Conservation (phyloP, 1,139 yeast genomes). For the Debaryomyces coudertii region DNA sequence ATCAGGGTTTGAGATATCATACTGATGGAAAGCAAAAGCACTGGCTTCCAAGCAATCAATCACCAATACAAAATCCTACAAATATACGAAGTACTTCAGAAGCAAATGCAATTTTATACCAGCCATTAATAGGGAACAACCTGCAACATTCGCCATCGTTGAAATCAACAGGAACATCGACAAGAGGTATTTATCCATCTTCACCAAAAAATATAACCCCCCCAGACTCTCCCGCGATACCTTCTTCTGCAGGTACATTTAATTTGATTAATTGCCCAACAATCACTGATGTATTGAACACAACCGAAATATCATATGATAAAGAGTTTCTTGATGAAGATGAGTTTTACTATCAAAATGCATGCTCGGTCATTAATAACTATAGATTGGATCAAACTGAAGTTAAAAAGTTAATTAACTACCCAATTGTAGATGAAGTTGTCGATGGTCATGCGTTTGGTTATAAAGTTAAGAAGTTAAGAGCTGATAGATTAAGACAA, state of each 20-base stretch:
- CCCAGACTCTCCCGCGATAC: conserved; percentile 23
- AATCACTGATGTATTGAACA: conserved; percentile 33
- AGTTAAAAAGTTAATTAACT: conserved; percentile 40
- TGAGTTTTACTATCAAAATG: conserved; percentile 38
- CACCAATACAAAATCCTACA: conserved; percentile 18
- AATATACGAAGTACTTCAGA: conserved; percentile 33
- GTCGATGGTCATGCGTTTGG: conserved; percentile 48
- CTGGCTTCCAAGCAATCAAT: conserved; percentile 64
- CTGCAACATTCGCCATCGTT: conserved; percentile 29
- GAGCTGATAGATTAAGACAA: conserved; percentile 24
- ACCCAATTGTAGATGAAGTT: conserved; percentile 50
- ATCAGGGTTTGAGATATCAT: conserved; percentile 82
- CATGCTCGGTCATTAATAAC: conserved; percentile 41
- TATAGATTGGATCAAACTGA: conserved; percentile 43
- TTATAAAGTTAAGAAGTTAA: conserved; percentile 43
- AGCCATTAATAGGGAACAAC: conserved; percentile 1
- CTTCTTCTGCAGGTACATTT: conserved; percentile 17
- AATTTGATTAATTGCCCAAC: conserved; percentile 12
- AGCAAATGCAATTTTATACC: conserved; percentile 26
- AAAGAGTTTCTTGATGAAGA: conserved; percentile 46
- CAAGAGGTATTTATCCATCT: conserved; percentile 34
- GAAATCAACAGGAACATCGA: conserved; percentile 37
- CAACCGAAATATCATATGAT: conserved; percentile 34
- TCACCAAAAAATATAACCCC: conserved; percentile 34
- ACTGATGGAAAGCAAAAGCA: conserved; percentile 79